These are phyloP conservation scores for Fusarium odoratissimum DNA, from an alignment of 2,329 filamentous ascomycete genomes.

Conservation along the genomic window DNA sequence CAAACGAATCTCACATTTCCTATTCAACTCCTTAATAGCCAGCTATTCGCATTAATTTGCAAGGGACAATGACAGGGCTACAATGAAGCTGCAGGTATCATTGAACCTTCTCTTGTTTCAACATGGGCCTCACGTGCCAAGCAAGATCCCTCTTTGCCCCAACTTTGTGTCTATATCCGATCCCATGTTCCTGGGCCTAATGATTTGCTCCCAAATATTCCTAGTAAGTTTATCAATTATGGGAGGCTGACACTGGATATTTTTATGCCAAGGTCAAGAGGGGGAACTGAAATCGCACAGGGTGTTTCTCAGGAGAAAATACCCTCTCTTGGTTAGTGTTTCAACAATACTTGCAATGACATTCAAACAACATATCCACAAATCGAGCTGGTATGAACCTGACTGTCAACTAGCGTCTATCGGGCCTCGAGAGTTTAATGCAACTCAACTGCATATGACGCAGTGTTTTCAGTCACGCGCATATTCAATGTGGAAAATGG, in stretches of 20 bases:
- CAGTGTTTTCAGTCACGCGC: constrained; percentile 31
- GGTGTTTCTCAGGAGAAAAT: constrained; percentile 6
- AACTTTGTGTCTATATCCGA: constrained; percentile 10
- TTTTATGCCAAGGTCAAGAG: neutral
- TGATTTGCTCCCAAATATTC: neutral
- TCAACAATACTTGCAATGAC: neutral
- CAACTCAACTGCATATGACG: constrained; percentile 33
- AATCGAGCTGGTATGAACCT: constrained; percentile 20
- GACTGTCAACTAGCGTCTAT: constrained; percentile 28
- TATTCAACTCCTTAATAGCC: constrained; percentile 13
- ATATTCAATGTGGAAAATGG: neutral
- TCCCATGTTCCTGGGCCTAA: neutral
- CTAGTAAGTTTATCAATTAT: neutral
- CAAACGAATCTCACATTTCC: constrained; percentile 14
- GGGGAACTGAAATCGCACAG: neutral
- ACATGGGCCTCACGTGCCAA: constrained; percentile 25
- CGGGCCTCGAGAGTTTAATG: constrained; percentile 30
- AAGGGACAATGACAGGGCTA: constrained; percentile 14
- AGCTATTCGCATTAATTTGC: constrained; percentile 28
- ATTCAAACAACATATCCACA: constrained; percentile 17
- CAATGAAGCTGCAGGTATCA: constrained; percentile 10
- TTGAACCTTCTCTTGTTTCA: constrained; percentile 19
- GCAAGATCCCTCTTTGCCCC: constrained; percentile 14
- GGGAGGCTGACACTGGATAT: neutral
- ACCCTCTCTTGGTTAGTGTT: neutral